phyloP scores from a whole-genome alignment of 2,329 filamentous ascomycete genomes.

The Basipetospora chlamydospora region DNA sequence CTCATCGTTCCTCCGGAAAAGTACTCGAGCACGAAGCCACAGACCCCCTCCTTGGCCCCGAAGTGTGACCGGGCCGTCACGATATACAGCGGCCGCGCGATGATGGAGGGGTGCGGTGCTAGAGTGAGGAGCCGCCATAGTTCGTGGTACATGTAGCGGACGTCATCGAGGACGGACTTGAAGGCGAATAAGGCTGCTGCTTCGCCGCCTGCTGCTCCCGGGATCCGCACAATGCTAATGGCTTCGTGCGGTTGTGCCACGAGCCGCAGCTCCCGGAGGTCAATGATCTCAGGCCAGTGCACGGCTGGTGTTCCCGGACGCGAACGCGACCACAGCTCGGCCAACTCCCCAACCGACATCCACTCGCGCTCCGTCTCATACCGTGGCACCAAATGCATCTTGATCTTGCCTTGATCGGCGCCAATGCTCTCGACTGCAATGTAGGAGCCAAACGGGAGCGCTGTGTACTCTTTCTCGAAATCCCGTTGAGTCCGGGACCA shows the following conservation, averaged over 20 bases:
- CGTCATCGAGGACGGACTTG: not conserved
- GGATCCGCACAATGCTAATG: not conserved
- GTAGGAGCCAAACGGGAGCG: not conserved
- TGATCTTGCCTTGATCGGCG: not conserved
- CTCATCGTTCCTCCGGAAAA: slow-evolving; percentile 1
- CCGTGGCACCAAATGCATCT: not conserved
- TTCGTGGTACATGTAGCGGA: slow-evolving; percentile 3
- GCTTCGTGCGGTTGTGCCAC: not conserved
- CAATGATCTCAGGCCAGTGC: not conserved
- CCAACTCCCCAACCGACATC: not conserved
- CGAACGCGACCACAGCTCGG: not conserved
- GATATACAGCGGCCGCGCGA: slow-evolving; percentile 2
- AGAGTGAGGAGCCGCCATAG: not conserved
- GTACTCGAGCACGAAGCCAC: slow-evolving; percentile 3
- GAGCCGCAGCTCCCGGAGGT: not conserved
- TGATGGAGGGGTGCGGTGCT: not conserved
- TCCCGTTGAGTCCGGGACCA: not conserved
- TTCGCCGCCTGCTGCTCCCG: not conserved
- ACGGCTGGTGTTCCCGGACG: too few relatives aligned
- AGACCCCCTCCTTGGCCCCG: not conserved
- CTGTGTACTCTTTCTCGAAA: not conserved
- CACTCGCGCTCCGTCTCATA: not conserved
- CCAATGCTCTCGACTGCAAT: not conserved
- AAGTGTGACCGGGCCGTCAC: not conserved
- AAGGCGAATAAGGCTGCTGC: too few relatives aligned